Evolutionary conservation across 2,329 filamentous ascomycete species (phyloP), one percentile per base, ranked within the genome.

Genomic region (Nectriaceae sp.): DNA sequence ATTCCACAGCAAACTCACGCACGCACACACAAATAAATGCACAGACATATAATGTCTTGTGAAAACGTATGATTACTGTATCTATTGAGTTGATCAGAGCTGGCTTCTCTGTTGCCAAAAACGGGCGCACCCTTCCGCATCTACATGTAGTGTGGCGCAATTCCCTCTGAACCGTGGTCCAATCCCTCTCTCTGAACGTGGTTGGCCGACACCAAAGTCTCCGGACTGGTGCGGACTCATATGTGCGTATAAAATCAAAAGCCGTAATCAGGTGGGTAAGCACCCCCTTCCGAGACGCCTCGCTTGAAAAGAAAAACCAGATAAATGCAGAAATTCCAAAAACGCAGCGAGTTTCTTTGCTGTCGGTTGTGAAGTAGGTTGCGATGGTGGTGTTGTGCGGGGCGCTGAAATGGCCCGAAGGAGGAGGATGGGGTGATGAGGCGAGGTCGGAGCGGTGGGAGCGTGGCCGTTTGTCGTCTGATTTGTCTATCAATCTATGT

Each of bases 401-500:
- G 33, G 33, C 13, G 8, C 5, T 4, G 20, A 18, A 39, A 21
- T 39, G 19, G 21, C 42, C 52, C 46, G 21, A 40, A 47, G 13
- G 43, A 37, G 42, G 47, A 47, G 33, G 42, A 48, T 49, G 45
- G 35, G 41, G 46, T 51, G 53, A 46, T 50, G 42, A 44, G 19
- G 46, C 20, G 43, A 46, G 38, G 44, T 42, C 24, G 26, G 47
- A 49, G 46, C 44, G 42, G 46, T 45, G 42, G 45, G 37, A 49
- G 33, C 41, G n/a, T 42, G 40, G 46, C 41, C 38, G 43, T 42
- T 52, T 39, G 45, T 57, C 53, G 37, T 47, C 40, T 47, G 52
- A 56, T 57, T 49, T 59, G 52, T 60, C 37, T 21, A 59, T 57
- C 59, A 54, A 50, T 62, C 55, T 62, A 59, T 62, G 40, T 44